Evolutionary conservation across 495 filamentous ascomycete genomes (phyloP), one percentile per base, ranked within the genome.

Genomic region (Penicillium herquei): DNA sequence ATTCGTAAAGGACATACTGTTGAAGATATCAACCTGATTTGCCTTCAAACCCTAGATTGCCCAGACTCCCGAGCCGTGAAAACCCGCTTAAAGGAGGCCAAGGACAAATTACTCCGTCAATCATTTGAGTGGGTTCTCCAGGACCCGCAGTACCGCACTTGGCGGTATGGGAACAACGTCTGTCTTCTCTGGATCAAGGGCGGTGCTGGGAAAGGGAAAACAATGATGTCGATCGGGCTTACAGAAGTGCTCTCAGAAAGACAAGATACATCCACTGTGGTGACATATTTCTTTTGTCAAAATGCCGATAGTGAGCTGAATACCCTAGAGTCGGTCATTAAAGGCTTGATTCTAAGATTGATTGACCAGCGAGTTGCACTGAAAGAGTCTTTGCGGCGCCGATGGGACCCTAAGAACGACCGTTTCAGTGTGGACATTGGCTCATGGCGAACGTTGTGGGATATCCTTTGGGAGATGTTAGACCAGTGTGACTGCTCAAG

Each of bases 241-340:
- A 48, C 58, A 14, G 50, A 58, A 13, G 18, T 46, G 13, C 45
- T 62, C 26, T 3, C 6, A 44, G 21, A 1, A 21, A 37, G 51
- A 59, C 6, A 8, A n/a, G 21, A 26, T 26, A 26, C 21, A 26
- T 26, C 21, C 3, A 18, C 30, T 13, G 43, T 56, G n/a, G 43
- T 78, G 8, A 66, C 68, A 1, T 79, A 71, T 61, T 81, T 78
- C 66, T 78, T 81, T 61, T 80, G 73, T 50, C 73, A 77, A 60
- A 64, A 59, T 34, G 68, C 66, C 14, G 52, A 73, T 43, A 12
- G 41, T 4, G 44, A 57, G 12, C 52, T 77, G 35, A 76, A 76
- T 55, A 76, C 63, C 42, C 58, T 71, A 33, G 64, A 64, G n/a
- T 59, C 68, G 3, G 66, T 77, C 9, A 50, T 78, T 17, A 70